Percentiles rank a stretch among this genome's conserved stretches.
Conservation (phyloP, 805 yeast genomes). For the Cyberlindnera maritima region DNA sequence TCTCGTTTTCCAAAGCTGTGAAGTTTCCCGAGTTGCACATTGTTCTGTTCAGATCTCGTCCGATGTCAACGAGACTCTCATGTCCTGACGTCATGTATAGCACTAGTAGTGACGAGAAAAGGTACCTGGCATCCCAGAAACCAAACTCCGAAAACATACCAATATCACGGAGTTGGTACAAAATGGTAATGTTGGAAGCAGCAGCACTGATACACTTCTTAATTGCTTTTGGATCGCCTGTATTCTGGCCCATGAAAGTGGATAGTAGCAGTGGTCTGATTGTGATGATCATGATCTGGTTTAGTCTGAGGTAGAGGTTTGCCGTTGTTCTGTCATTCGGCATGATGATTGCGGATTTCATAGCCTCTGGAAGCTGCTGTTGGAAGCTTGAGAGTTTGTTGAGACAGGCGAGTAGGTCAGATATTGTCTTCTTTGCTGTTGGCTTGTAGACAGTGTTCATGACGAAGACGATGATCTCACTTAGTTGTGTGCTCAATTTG, state of each 20-base stretch:
- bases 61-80: constrained; percentile 20
- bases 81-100: constrained; percentile 28
- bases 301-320: constrained; percentile 34
- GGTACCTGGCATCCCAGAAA: constrained; percentile 39
- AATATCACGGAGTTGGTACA: constrained; percentile 27
- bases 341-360: constrained; percentile 18
- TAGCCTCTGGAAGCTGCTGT: constrained; percentile 20
- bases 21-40: constrained; percentile 32
- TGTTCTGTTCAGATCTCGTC: constrained; percentile 25
- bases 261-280: constrained; percentile 35
- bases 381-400: constrained; percentile 26
- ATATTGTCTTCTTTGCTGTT: constrained; percentile 27
- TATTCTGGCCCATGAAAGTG: constrained; percentile 31
- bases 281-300: constrained; percentile 36
- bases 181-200: constrained; percentile 30
- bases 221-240: constrained; percentile 28
- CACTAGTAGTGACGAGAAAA: constrained; percentile 35
- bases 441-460: constrained; percentile 33
- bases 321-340: constrained; percentile 28
- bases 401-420: constrained; percentile 23
- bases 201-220: constrained; percentile 33
- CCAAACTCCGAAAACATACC: constrained; percentile 36
- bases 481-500: constrained; percentile 24
- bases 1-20: constrained; percentile 32
- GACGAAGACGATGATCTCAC: constrained; percentile 29